These are phyloP conservation scores for Fraxinus dipetala DNA, from an alignment of 305 asterid genomes.

Conservation along the genomic window DNA sequence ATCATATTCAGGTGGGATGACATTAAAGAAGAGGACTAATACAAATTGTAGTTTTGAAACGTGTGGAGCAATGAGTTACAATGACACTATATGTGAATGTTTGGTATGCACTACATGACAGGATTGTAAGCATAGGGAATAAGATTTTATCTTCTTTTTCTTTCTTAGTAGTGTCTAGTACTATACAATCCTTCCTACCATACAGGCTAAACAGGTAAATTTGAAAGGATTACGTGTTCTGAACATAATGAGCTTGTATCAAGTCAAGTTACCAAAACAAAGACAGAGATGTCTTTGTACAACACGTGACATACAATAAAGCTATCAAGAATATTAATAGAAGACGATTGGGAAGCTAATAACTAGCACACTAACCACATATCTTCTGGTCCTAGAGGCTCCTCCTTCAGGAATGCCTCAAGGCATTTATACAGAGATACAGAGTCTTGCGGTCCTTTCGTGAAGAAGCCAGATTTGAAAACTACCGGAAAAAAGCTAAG, in stretches of 20 bases:
- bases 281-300: not conserved
- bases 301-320: not conserved
- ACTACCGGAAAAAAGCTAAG: slow-evolving; percentile 68
- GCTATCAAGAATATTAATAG: slow-evolving; percentile 9
- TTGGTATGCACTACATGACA: not conserved
- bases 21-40: not conserved
- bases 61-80: not conserved
- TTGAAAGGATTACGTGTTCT: slow-evolving; percentile 4
- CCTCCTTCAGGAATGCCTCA: slow-evolving; percentile 93
- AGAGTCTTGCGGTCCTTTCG: slow-evolving; percentile 70
- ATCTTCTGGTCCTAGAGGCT: slow-evolving; percentile 97
- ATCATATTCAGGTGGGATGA: not conserved
- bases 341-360: slow-evolving; percentile 15
- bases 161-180: not conserved
- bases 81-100: not conserved
- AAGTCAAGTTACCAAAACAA: not conserved
- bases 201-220: not conserved
- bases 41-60: not conserved
- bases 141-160: not conserved
- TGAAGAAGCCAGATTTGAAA: slow-evolving; percentile 57
- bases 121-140: not conserved
- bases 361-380: slow-evolving; percentile 79
- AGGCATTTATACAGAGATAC: slow-evolving; percentile 84
- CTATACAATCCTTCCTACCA: not conserved
- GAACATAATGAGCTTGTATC: slow-evolving; percentile 14